These are phyloP conservation scores for Letharia lupina DNA, from an alignment of 495 filamentous ascomycete species.

Conservation along the genomic window DNA sequence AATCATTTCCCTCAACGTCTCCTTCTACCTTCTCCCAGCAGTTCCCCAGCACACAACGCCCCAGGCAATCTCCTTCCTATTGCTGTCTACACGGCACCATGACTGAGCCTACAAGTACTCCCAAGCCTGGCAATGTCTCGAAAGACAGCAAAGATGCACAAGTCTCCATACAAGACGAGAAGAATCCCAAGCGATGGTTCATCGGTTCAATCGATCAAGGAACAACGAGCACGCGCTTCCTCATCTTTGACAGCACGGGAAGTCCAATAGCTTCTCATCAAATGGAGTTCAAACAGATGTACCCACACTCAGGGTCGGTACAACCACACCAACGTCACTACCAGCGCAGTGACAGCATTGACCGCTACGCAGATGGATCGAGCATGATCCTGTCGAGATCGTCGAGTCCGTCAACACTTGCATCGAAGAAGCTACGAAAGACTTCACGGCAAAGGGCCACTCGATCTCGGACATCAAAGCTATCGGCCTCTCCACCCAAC, in stretches of 20 bases:
- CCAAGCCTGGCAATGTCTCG: background rate
- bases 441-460: constrained; percentile 65
- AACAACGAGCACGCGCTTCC: constrained; percentile 85
- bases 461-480: constrained; percentile 65
- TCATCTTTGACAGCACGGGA: constrained; percentile 80
- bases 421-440: constrained; percentile 70
- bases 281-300: constrained; percentile 82
- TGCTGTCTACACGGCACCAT: background rate
- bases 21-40: background rate
- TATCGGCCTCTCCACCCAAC: constrained; percentile 89
- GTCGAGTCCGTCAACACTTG: constrained; percentile 72
- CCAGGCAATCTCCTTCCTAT: background rate
- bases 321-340: constrained; percentile 15
- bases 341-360: constrained; percentile 9
- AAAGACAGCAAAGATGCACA: background rate
- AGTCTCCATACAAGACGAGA: constrained; percentile 14
- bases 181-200: constrained; percentile 32
- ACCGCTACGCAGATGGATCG: constrained; percentile 65
- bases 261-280: constrained; percentile 80
- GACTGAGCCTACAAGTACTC: background rate
- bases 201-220: constrained; percentile 82
- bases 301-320: constrained; percentile 80
- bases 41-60: background rate
- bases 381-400: constrained; percentile 81
- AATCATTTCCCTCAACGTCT: background rate